Conservation (phyloP, 1,284 basidiomycete genomes). For the Cutaneotrichosporon cyanovorans region DNA sequence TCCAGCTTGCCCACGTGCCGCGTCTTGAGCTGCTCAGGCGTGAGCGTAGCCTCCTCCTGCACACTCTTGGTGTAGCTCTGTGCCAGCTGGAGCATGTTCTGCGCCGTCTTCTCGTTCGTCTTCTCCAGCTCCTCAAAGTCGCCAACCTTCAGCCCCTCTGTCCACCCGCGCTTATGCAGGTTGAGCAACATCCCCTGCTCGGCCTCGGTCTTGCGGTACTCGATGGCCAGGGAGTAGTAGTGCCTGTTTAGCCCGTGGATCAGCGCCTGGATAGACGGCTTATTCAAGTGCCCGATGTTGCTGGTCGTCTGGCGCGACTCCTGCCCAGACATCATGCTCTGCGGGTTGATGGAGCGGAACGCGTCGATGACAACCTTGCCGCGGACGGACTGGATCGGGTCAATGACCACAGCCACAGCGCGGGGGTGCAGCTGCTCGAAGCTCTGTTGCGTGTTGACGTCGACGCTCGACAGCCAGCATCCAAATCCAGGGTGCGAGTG, state of each 20-base stretch:
- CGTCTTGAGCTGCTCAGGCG: slow-evolving; percentile 83
- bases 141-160: slow-evolving; percentile 80
- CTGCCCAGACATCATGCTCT: slow-evolving; percentile 71
- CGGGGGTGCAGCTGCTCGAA: slow-evolving; percentile 93
- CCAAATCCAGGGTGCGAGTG: slow-evolving; percentile 99
- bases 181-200: slow-evolving; percentile 99
- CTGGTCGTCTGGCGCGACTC: slow-evolving; percentile 96
- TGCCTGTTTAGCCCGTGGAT: slow-evolving; percentile 93
- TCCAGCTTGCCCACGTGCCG: slow-evolving; percentile 96
- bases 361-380: slow-evolving; percentile 99
- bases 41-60: slow-evolving; percentile 87
- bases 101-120: slow-evolving; percentile 81
- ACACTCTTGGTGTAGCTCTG: slow-evolving; percentile 92
- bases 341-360: slow-evolving; percentile 89
- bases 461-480: slow-evolving; percentile 97
- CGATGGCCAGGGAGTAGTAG: slow-evolving; percentile 90
- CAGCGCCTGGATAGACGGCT: slow-evolving; percentile 93
- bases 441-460: slow-evolving; percentile 99
- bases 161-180: slow-evolving; percentile 95
- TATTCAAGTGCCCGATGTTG: slow-evolving; percentile 98
- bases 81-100: slow-evolving; percentile 88
- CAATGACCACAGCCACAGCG: slow-evolving; percentile 95
- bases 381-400: slow-evolving; percentile 98
- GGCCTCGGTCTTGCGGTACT: slow-evolving; percentile 92
- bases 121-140: slow-evolving; percentile 82